Percentiles rank a stretch among this genome's conserved stretches.
Evolutionary conservation across 768 basidiomycete genomes (phyloP).

Genomic region (Lactarius akahatsu): DNA sequence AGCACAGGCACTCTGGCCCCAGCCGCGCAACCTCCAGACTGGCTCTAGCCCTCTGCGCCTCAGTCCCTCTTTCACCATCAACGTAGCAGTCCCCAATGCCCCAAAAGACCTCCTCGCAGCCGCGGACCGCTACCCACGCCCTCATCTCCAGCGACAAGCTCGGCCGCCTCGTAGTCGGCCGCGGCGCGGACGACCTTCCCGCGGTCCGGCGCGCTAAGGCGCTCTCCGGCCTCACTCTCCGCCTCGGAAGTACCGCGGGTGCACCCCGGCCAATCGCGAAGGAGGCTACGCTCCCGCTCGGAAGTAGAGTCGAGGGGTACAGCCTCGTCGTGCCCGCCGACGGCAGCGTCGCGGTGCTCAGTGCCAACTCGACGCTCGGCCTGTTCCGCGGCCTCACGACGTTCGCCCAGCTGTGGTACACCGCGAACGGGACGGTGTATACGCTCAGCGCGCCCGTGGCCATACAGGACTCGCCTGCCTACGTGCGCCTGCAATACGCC

Average conservation of each 20-base stretch:
- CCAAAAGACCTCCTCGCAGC: constrained; percentile 63
- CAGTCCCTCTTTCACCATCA: constrained; percentile 51
- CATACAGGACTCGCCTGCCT: constrained; percentile 49
- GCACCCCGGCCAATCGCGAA: constrained; percentile 32
- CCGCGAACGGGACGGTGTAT: constrained; percentile 38
- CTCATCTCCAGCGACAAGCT: constrained; percentile 50
- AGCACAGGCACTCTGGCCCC: constrained; percentile 40
- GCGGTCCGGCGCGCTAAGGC: constrained; percentile 42
- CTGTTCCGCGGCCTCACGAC: constrained; percentile 55
- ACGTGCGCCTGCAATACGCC: constrained; percentile 35
- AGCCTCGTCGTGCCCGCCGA: constrained; percentile 40
- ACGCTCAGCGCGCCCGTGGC: constrained; percentile 41
- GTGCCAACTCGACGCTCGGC: constrained; percentile 49
- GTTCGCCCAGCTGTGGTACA: constrained; percentile 55
- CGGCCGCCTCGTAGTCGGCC: constrained; percentile 56
- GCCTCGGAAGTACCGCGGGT: constrained; percentile 31
- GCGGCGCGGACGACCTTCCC: constrained; percentile 49
- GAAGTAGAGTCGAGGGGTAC: constrained; percentile 47
- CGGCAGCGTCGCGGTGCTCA: constrained; percentile 40
- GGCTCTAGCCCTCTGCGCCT: constrained; percentile 41
- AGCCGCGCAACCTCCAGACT: constrained; percentile 34
- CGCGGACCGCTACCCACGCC: constrained; percentile 45
- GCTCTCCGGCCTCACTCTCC: constrained; percentile 46
- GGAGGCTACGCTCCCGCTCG: constrained; percentile 39
- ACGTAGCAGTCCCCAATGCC: constrained; percentile 42